Conservation (phyloP, 768 basidiomycete species). For the Suillus plorans region DNA sequence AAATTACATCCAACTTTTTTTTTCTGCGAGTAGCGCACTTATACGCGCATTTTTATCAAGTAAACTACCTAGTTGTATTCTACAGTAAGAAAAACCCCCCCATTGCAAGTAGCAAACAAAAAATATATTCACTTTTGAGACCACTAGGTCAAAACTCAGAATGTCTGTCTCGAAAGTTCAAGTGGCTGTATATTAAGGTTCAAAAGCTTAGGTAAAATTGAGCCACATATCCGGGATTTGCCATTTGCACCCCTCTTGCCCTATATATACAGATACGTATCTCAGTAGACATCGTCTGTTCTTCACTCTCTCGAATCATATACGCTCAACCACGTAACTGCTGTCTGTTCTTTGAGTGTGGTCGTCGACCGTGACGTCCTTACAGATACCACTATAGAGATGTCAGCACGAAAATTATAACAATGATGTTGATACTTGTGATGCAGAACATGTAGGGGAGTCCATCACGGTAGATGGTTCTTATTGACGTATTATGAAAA, state of each 20-base stretch:
- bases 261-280: no score
- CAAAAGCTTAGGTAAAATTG: background rate
- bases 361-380: no score
- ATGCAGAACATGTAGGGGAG: no score
- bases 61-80: background rate
- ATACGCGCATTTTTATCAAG: background rate
- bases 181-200: background rate
- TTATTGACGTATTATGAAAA: background rate
- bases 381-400: no score
- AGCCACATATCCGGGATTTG: background rate
- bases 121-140: background rate
- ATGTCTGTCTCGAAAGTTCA: background rate
- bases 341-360: no score
- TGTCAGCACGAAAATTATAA: no score
- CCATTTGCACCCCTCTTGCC: background rate
- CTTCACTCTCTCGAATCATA: no score
- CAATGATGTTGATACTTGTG: no score
- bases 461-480: background rate
- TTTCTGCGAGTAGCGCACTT: background rate
- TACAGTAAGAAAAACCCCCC: background rate
- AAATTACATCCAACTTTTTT: background rate
- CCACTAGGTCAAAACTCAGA: background rate
- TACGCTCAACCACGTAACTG: no score
- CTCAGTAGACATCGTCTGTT: no score
- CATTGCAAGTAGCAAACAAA: background rate